Base-by-base conservation (phyloP, 371 early-diverging fungal genomes). In the Mortierella sp. region DNA sequence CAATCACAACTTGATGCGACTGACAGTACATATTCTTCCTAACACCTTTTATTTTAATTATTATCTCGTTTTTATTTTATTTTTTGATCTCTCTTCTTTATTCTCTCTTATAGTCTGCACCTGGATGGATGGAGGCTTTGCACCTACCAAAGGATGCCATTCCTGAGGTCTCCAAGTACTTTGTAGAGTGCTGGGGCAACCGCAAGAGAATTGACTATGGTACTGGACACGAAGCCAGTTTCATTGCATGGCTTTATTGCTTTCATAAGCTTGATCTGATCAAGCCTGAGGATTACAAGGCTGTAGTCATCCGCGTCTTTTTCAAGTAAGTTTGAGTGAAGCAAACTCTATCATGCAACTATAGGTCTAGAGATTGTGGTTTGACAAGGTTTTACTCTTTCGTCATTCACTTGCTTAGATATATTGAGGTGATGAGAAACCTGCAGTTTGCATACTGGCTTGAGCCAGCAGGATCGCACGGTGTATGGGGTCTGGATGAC, bases 401-500 rank as follows among this genome's bases (percentile, higher is more conserved):
- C 9, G 37, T 37, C 26, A 19, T 30, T 12, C 46, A 18, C 57
- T 25, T n/a, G 11, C 21, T 43, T 70, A 89, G 91, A 66, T 99
- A 99, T 82, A 89, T 99, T 47, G 84, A 86, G 2, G 74, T 98
- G 25, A 95, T 98, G 90, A 88, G 98, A 57, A 85, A 87, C 47
- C 84, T 99, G 30, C 99, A 99, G 75, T 87, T 90, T 64, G 89
- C 91, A 29, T 99, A 98, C 85, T 94, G 95, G 91, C 85, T 99
- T 19, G 99, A 99, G 79, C 99, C 99, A 9, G 99, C 99, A 14
- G 99, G 99, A 1, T 95, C 96, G 14, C 98, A 99, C 74, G 99
- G 99, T 65, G 97, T 97, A 23, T 99, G 99, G 99, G 99, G 99
- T 7, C 76, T 99, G 29, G 99, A 99, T 77, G 99, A 99, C 82